These are phyloP conservation scores for Harringtonia aguacate DNA, from an alignment of 2,329 filamentous ascomycete genomes.

Conservation along the genomic window DNA sequence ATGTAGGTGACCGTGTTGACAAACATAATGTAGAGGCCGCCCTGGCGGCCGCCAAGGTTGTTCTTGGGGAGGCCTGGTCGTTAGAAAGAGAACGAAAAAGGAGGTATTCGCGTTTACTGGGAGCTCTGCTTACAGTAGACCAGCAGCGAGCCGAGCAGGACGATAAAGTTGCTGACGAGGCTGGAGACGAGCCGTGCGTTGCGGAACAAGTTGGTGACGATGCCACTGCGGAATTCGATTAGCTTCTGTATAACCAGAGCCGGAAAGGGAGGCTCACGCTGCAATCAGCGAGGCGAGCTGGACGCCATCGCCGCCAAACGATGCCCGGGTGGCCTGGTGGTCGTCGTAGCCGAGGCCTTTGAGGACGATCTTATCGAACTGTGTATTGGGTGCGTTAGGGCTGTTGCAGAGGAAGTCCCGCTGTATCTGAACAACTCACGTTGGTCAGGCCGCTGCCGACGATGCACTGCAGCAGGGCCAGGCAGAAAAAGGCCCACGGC, in stretches of 20 bases:
- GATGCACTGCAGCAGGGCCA: conserved; percentile 19
- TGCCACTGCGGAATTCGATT: conserved; percentile 22
- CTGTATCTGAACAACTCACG: too few species aligned
- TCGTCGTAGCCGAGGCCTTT: conserved; percentile 46
- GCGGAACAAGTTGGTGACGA: conserved; percentile 28
- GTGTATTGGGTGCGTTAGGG: not conserved
- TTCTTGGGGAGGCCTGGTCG: conserved; percentile 23
- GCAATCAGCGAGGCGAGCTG: conserved; percentile 10
- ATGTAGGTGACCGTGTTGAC: conserved; percentile 46
- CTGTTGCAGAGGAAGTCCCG: too few species aligned
- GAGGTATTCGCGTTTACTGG: not conserved
- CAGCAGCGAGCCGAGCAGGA: conserved; percentile 29
- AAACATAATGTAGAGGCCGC: conserved; percentile 38
- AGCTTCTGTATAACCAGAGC: conserved; percentile 30
- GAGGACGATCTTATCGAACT: conserved; percentile 38
- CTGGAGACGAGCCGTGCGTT: conserved; percentile 33
- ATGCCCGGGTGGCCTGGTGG: conserved; percentile 23
- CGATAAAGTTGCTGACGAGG: conserved; percentile 23
- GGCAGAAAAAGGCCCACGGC: conserved; percentile 18
- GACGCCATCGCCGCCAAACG: conserved; percentile 10
- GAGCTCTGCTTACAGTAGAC: conserved; percentile 35
- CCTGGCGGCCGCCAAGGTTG: conserved; percentile 35
- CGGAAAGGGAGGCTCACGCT: too few species aligned
- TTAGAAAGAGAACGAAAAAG: not conserved
- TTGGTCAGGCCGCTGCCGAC: conserved; percentile 19